Evolutionary conservation across 1,284 basidiomycete species (phyloP).

Genomic region (Heterobasidion occidentale): DNA sequence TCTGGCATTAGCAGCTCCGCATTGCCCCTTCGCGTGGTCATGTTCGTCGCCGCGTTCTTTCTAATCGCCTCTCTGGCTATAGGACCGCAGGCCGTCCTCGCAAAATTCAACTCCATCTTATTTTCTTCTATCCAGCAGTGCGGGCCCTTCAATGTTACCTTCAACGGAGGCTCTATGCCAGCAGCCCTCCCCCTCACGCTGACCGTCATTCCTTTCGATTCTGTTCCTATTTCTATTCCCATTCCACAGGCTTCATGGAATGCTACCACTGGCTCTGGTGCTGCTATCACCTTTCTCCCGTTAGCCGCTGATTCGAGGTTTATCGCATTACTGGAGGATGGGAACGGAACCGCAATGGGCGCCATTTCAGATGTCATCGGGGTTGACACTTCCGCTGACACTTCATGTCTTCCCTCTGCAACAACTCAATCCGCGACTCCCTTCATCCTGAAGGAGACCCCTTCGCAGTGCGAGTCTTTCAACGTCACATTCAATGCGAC

Average conservation of each 20-base stretch:
- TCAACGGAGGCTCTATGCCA: conserved; percentile 29
- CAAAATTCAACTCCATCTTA: conserved; percentile 31
- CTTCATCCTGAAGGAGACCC: conserved; percentile 19
- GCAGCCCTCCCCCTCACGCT: conserved; percentile 35
- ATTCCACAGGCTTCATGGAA: conserved; percentile 32
- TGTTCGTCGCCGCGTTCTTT: conserved; percentile 24
- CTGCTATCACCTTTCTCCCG: conserved; percentile 44
- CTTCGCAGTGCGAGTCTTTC: conserved; percentile 47
- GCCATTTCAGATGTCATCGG: conserved; percentile 41
- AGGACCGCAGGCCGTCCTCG: conserved; percentile 40
- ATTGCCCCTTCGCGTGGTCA: conserved; percentile 16
- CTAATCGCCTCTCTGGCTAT: conserved; percentile 31
- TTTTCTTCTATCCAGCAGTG: conserved; percentile 49
- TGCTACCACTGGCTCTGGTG: conserved; percentile 28
- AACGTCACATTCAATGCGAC: conserved; percentile 33
- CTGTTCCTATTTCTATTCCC: conserved; percentile 37
- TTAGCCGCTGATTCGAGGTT: conserved; percentile 40
- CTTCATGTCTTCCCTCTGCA: conserved; percentile 32
- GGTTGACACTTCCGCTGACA: conserved; percentile 32
- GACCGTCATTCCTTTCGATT: conserved; percentile 47
- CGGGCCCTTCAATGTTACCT: conserved; percentile 38
- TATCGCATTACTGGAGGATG: conserved; percentile 46
- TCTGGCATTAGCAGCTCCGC: not conserved
- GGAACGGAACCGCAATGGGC: conserved; percentile 27
- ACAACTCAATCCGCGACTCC: conserved; percentile 4